phyloP scores from a whole-genome alignment of 179 eudicot species.

The Carnegiea gigantea region DNA sequence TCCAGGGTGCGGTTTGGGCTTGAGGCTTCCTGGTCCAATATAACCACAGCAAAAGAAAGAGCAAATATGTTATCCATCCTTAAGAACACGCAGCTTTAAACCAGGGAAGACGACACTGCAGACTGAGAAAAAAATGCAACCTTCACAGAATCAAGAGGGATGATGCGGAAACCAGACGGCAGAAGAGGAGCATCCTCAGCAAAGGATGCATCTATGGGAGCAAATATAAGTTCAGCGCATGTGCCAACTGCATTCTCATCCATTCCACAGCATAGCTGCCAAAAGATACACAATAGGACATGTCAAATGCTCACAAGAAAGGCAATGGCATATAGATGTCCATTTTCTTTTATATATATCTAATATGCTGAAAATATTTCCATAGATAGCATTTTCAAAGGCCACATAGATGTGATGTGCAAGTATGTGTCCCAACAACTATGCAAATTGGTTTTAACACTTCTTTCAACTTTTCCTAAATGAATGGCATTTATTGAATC shows the following conservation, averaged over 20 bases:
- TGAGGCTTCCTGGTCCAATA: slow-evolving; percentile 55
- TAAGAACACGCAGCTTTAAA: neutral
- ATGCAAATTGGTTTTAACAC: slow-evolving; percentile 1
- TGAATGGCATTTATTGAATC: neutral
- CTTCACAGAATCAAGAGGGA: slow-evolving; percentile 77
- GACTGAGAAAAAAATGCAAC: slow-evolving; percentile 20
- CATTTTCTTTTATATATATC: neutral
- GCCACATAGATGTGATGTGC: neutral
- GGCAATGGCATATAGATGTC: neutral
- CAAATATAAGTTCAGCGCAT: slow-evolving; percentile 86
- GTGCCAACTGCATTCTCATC: slow-evolving; percentile 91
- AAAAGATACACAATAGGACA: slow-evolving; percentile 5
- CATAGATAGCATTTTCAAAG: neutral
- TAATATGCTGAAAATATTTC: neutral
- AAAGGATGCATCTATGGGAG: slow-evolving; percentile 93
- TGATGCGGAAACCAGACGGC: slow-evolving; percentile 91
- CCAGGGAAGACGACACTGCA: neutral
- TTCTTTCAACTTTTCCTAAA: neutral
- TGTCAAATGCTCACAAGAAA: neutral
- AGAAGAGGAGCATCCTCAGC: slow-evolving; percentile 92
- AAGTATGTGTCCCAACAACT: neutral
- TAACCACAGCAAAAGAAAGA: slow-evolving; percentile 15
- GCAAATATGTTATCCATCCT: slow-evolving; percentile 1
- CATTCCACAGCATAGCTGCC: slow-evolving; percentile 83
- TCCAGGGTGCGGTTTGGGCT: slow-evolving; percentile 91